phyloP scores from a whole-genome alignment of 2,329 filamentous ascomycete genomes.

The Aureobasidium sp. region DNA sequence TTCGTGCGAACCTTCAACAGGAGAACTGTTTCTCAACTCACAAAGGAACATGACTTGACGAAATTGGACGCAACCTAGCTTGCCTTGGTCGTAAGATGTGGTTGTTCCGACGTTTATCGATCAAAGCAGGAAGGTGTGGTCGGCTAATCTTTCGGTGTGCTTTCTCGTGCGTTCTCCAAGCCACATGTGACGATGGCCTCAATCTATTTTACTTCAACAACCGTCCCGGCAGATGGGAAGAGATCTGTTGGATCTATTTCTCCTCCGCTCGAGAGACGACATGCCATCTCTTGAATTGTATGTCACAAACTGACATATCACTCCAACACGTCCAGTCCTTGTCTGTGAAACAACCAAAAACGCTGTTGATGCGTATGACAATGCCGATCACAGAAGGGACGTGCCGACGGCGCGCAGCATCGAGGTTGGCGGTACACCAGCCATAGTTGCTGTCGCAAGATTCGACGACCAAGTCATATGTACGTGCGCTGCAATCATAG shows the following conservation, averaged over 20 bases:
- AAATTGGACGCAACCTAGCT: neutral
- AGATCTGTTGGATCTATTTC: neutral
- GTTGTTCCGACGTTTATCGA: neutral
- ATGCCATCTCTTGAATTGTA: neutral
- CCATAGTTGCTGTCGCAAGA: neutral
- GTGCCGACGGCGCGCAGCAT: neutral
- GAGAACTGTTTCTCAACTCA: neutral
- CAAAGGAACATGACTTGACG: neutral
- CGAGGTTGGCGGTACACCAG: neutral
- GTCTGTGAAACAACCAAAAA: neutral
- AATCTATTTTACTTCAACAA: neutral
- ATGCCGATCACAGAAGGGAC: neutral
- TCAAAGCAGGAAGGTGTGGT: neutral
- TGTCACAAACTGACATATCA: neutral
- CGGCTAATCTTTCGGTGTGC: neutral
- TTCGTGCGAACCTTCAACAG: neutral
- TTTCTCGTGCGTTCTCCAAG: neutral
- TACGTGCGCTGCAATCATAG: neutral
- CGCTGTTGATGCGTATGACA: neutral
- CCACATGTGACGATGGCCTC: neutral
- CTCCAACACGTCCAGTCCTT: neutral
- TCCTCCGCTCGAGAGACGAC: neutral
- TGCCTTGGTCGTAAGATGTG: neutral
- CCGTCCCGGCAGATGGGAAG: slow-evolving; percentile 1
- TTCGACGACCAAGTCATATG: neutral